Evolutionary conservation across 345 rosid genomes (phyloP).

Genomic region (Populus pruinosa): DNA sequence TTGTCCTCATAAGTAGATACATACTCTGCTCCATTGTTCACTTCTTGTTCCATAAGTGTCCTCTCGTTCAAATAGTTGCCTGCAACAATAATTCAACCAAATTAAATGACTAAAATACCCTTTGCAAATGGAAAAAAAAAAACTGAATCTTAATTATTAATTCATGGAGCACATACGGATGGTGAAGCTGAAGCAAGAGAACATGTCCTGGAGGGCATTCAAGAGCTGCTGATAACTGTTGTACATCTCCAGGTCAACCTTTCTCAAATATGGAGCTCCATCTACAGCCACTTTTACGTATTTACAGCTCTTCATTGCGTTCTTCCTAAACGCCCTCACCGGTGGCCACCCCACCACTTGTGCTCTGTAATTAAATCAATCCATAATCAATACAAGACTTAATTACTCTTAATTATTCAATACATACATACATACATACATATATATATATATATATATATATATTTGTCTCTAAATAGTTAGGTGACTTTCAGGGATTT

Average conservation of each 20-base stretch:
- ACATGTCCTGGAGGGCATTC: constrained; percentile 49
- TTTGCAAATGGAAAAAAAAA: neutral
- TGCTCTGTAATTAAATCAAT: constrained; percentile 20
- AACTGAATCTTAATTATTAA: neutral
- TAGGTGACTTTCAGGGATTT: too few relatives aligned
- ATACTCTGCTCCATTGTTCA: constrained; percentile 41
- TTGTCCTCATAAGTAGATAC: constrained; percentile 72
- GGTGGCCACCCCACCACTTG: constrained; percentile 87
- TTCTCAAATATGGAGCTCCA: constrained; percentile 69
- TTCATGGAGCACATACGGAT: constrained; percentile 23
- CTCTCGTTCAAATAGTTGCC: constrained; percentile 42
- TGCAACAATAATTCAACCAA: constrained; percentile 3
- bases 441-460: too few relatives aligned
- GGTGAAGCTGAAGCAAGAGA: constrained; percentile 42
- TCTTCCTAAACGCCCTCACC: constrained; percentile 37
- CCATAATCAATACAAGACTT: neutral
- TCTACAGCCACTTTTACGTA: constrained; percentile 73
- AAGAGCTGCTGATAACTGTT: constrained; percentile 43
- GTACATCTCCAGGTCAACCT: constrained; percentile 58
- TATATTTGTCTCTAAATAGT: too few relatives aligned
- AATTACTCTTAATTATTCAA: neutral
- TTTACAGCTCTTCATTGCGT: constrained; percentile 34
- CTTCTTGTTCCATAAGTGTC: constrained; percentile 23
- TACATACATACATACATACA: too few relatives aligned
- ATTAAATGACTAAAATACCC: neutral